Percentiles rank a stretch among this genome's conserved stretches.
Conservation (phyloP, 805 yeast species). For the Cyberlindnera petersonii region DNA sequence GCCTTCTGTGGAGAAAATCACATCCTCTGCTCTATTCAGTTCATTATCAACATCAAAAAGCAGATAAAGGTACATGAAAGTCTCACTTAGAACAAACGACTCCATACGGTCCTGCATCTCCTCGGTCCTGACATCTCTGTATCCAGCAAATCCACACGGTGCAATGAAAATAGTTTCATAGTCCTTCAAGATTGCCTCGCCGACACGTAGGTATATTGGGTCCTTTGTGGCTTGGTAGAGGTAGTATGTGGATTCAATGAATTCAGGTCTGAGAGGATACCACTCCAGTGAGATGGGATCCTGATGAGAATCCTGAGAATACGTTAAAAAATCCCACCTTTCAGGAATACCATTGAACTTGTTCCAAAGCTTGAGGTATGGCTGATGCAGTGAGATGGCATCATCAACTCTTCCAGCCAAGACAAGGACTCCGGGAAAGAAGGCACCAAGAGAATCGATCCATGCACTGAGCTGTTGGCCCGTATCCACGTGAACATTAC, state of each 20-base stretch:
- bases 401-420: slow-evolving; percentile 68
- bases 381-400: slow-evolving; percentile 58
- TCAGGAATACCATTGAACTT: slow-evolving; percentile 81
- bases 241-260: slow-evolving; percentile 83
- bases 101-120: slow-evolving; percentile 80
- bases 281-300: slow-evolving; percentile 63
- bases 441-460: slow-evolving; percentile 86
- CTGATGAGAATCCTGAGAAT: slow-evolving; percentile 2
- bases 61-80: slow-evolving; percentile 76
- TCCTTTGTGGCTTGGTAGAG: slow-evolving; percentile 81
- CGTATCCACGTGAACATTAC: slow-evolving; percentile 50
- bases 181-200: slow-evolving; percentile 57
- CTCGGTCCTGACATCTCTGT: slow-evolving; percentile 63
- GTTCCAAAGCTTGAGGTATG: slow-evolving; percentile 75
- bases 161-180: slow-evolving; percentile 49
- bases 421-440: slow-evolving; percentile 83
- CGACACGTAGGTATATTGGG: slow-evolving; percentile 76
- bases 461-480: slow-evolving; percentile 56
- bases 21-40: slow-evolving; percentile 40
- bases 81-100: slow-evolving; percentile 83
- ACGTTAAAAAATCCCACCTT: slow-evolving; percentile 59
- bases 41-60: slow-evolving; percentile 67
- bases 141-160: slow-evolving; percentile 79
- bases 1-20: slow-evolving; percentile 77
- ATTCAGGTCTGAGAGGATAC: slow-evolving; percentile 93